These are phyloP conservation scores for Vaccinium macrocarpon DNA, from an alignment of 148 eudicot genomes.

Conservation along the genomic window DNA sequence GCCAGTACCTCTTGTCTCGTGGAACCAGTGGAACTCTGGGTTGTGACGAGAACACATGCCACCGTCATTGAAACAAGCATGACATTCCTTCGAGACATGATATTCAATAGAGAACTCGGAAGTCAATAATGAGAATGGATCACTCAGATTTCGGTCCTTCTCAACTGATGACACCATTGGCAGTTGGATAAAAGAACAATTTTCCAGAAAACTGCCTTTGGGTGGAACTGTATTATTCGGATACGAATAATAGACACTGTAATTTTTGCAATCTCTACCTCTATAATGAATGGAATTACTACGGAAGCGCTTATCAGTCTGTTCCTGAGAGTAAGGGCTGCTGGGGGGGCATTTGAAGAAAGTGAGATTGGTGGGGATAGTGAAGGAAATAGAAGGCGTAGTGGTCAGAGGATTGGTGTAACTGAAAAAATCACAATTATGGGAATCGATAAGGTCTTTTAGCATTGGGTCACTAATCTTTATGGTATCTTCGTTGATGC, in stretches of 20 bases:
- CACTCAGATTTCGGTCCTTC: neutral
- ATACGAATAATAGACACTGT: neutral
- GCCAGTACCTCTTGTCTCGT: neutral
- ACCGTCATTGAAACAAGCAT: neutral
- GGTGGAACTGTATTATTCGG: neutral
- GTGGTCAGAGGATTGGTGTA: too few relatives aligned
- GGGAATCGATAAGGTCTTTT: too few relatives aligned
- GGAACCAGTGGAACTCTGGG: neutral
- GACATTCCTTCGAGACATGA: neutral
- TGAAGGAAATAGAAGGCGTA: too few relatives aligned
- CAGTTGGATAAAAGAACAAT: constrained; percentile 7
- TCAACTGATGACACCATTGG: neutral
- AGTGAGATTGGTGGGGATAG: too few relatives aligned
- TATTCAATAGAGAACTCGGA: neutral
- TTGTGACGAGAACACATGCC: neutral
- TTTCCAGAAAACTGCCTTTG: neutral
- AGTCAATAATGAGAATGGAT: constrained; percentile 1
- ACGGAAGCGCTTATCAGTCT: too few relatives aligned
- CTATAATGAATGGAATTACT: too few relatives aligned
- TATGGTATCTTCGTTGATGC: too few relatives aligned
- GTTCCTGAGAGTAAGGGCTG: too few relatives aligned
- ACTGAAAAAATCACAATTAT: too few relatives aligned
- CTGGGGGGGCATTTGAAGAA: too few relatives aligned
- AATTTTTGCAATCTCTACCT: too few relatives aligned
- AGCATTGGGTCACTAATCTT: too few relatives aligned